Conservation (phyloP, 495 filamentous ascomycete species). For the Lasiosphaeria miniovina region DNA sequence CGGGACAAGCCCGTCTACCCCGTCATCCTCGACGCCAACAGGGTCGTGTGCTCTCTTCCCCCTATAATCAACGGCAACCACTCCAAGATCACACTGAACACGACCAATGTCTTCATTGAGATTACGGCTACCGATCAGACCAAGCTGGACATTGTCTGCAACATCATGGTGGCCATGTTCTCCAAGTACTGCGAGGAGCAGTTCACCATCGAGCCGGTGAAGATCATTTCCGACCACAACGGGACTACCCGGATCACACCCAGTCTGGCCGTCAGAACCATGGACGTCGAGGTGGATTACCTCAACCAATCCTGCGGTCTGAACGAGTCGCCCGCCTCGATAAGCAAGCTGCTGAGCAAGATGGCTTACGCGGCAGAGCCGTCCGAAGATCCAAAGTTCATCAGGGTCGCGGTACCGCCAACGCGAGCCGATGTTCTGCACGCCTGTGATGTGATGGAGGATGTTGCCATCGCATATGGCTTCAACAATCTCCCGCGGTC, state of each 20-base stretch:
- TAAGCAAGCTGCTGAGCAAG: constrained; percentile 72
- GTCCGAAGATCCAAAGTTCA: constrained; percentile 60
- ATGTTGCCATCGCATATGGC: constrained; percentile 90
- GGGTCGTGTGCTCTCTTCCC: constrained; percentile 85
- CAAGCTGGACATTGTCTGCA: constrained; percentile 93
- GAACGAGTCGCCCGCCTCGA: constrained; percentile 62
- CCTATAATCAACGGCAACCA: constrained; percentile 97
- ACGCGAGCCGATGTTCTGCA: constrained; percentile 94
- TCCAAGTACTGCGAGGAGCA: constrained; percentile 81
- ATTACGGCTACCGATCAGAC: constrained; percentile 96
- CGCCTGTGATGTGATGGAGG: constrained; percentile 98
- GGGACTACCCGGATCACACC: constrained; percentile 73
- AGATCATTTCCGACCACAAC: constrained; percentile 91
- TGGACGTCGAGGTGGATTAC: constrained; percentile 83
- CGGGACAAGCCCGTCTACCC: constrained; percentile 91
- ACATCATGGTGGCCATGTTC: constrained; percentile 97
- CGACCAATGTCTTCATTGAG: constrained; percentile 92
- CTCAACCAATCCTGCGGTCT: constrained; percentile 90
- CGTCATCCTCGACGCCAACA: constrained; percentile 89
- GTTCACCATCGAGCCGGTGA: constrained; percentile 90
- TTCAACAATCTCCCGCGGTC: constrained; percentile 89
- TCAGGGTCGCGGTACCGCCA: constrained; percentile 79
- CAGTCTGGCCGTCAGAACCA: constrained; percentile 68
- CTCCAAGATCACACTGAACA: constrained; percentile 89
- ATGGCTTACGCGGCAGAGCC: constrained; percentile 83